Conservation (phyloP, 257 asterid genomes). For the Knoxia roxburghii region DNA sequence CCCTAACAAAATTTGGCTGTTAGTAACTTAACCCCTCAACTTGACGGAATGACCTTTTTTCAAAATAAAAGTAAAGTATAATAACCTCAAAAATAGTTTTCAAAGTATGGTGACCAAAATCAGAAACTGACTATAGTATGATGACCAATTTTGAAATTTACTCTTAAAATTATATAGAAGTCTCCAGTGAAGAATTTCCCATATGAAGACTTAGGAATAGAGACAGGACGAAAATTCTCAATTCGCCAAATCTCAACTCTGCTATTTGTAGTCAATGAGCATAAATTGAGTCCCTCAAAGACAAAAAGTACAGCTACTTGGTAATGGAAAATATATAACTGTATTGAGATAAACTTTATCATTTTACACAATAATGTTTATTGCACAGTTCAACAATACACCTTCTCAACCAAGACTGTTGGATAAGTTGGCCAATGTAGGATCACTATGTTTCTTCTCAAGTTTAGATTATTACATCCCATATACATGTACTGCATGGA, state of each 20-base stretch:
- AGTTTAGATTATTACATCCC: neutral
- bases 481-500: neutral
- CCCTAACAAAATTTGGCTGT: too few species aligned
- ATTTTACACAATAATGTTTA: neutral
- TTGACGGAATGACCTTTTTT: too few species aligned
- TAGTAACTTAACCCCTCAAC: too few species aligned
- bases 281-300: slow-evolving; percentile 5
- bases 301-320: slow-evolving; percentile 10
- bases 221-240: slow-evolving; percentile 69
- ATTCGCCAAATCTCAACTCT: slow-evolving; percentile 95
- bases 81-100: too few species aligned
- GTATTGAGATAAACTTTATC: too few species aligned
- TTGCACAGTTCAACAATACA: neutral
- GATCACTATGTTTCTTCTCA: neutral
- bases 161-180: slow-evolving; percentile 73
- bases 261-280: slow-evolving; percentile 63
- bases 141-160: too few species aligned
- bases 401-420: neutral
- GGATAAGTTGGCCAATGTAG: neutral
- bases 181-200: slow-evolving; percentile 86
- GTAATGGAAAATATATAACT: neutral
- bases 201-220: slow-evolving; percentile 58
- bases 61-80: too few species aligned
- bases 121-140: too few species aligned
- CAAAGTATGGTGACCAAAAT: too few species aligned